phyloP scores from a whole-genome alignment of 257 asterid species.

The Fraxinus anomala region DNA sequence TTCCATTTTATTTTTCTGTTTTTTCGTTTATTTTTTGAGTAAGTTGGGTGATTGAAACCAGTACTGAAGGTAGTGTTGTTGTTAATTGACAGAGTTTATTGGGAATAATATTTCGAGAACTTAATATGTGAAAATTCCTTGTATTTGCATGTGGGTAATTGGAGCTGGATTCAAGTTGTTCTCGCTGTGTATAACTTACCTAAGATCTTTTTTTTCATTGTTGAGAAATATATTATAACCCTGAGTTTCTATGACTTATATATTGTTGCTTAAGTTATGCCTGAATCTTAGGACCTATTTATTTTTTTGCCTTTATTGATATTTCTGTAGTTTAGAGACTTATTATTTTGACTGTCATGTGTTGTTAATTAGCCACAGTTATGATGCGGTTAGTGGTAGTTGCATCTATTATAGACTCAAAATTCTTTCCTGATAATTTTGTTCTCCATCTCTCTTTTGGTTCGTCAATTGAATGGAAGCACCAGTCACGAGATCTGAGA shows the following conservation, averaged over 20 bases:
- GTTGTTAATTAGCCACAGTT: neutral
- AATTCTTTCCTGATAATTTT: too few species aligned
- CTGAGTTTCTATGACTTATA: neutral
- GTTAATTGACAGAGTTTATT: neutral
- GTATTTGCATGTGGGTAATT: neutral
- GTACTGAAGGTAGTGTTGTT: slow-evolving; percentile 1
- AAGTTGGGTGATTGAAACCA: slow-evolving; percentile 7
- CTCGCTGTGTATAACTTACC: neutral
- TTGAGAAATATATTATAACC: neutral
- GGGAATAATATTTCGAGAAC: neutral
- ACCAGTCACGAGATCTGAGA: neutral
- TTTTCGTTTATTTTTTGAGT: slow-evolving; percentile 7
- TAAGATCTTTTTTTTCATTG: too few species aligned
- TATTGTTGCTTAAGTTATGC: neutral
- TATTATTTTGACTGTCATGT: neutral
- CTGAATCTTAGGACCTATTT: neutral
- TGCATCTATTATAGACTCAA: neutral
- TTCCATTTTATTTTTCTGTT: neutral
- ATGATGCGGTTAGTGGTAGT: neutral
- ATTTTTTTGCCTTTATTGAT: slow-evolving; percentile 1
- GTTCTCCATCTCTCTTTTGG: neutral
- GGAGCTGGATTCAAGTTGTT: neutral
- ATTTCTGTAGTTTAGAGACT: neutral
- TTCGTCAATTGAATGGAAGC: neutral
- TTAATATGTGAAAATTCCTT: neutral